Evolutionary conservation across 345 rosid genomes (phyloP).

Genomic region (Chamaenerion angustifolium): DNA sequence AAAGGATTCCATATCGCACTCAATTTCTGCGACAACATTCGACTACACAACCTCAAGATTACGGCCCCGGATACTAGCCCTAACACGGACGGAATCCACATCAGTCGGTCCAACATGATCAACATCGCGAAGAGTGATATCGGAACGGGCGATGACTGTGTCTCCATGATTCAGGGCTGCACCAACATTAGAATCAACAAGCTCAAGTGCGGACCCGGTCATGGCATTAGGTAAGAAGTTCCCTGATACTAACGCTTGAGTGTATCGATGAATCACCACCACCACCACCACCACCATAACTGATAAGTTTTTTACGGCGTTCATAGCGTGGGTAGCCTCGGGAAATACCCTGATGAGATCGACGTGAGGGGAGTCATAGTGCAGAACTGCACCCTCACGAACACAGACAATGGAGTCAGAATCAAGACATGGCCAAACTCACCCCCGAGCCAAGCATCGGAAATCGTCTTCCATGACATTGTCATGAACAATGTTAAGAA

Average conservation of each 20-base stretch:
- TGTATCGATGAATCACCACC: too few relatives aligned
- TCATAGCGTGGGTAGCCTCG: slow-evolving; percentile 62
- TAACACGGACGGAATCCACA: slow-evolving; percentile 61
- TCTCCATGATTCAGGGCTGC: slow-evolving; percentile 50
- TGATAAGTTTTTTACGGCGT: not conserved
- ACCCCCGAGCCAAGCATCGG: slow-evolving; percentile 28
- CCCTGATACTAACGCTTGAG: too few relatives aligned
- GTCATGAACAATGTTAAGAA: slow-evolving; percentile 35
- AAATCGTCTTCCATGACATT: slow-evolving; percentile 30
- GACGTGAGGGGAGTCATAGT: slow-evolving; percentile 39
- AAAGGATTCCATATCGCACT: slow-evolving; percentile 53
- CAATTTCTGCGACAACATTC: slow-evolving; percentile 21
- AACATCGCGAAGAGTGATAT: slow-evolving; percentile 25
- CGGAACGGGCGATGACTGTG: slow-evolving; percentile 59
- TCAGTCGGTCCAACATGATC: slow-evolving; percentile 41
- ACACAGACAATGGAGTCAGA: slow-evolving; percentile 51
- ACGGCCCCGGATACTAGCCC: slow-evolving; percentile 40
- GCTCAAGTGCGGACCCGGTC: slow-evolving; percentile 67
- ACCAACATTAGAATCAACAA: slow-evolving; percentile 26
- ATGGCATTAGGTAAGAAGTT: slow-evolving; percentile 48
- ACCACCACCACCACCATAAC: too few relatives aligned
- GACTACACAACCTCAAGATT: slow-evolving; percentile 13
- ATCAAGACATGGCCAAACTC: slow-evolving; percentile 59
- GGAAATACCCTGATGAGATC: slow-evolving; percentile 37
- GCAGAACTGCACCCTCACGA: slow-evolving; percentile 30